Conservation (phyloP, 2,329 filamentous ascomycete genomes). For the Paecilomyces formosus region DNA sequence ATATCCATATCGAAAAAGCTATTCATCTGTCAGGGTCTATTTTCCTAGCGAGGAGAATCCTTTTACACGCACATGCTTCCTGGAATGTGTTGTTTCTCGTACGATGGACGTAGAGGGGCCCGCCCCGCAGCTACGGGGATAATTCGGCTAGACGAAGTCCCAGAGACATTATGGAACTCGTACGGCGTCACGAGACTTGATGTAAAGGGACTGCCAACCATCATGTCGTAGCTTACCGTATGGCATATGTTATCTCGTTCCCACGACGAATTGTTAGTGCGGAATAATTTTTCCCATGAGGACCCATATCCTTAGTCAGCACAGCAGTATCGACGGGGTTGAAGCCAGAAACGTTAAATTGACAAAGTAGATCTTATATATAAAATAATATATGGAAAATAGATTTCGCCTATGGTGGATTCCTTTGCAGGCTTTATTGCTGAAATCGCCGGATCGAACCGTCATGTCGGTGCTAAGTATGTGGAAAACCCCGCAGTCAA, state of each 20-base stretch:
- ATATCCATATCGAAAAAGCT: slow-evolving; percentile 24
- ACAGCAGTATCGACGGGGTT: not conserved
- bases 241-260: not conserved
- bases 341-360: no score
- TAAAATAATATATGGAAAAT: no score
- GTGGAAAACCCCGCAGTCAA: no score
- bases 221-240: not conserved
- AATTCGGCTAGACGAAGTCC: slow-evolving; percentile 10
- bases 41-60: not conserved
- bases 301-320: not conserved
- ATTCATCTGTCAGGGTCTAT: not conserved
- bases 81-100: slow-evolving; percentile 14
- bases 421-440: no score
- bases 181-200: not conserved
- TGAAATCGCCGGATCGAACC: no score
- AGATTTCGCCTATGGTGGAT: no score
- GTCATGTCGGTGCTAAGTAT: no score
- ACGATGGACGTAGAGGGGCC: slow-evolving; percentile 6
- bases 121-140: slow-evolving; percentile 18
- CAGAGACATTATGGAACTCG: not conserved
- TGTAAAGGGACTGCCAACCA: not conserved
- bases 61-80: slow-evolving; percentile 12
- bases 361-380: no score
- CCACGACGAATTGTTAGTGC: not conserved
- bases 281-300: not conserved